Base-by-base conservation (phyloP, 2,329 filamentous ascomycete species). In the Ophiostoma ips region DNA sequence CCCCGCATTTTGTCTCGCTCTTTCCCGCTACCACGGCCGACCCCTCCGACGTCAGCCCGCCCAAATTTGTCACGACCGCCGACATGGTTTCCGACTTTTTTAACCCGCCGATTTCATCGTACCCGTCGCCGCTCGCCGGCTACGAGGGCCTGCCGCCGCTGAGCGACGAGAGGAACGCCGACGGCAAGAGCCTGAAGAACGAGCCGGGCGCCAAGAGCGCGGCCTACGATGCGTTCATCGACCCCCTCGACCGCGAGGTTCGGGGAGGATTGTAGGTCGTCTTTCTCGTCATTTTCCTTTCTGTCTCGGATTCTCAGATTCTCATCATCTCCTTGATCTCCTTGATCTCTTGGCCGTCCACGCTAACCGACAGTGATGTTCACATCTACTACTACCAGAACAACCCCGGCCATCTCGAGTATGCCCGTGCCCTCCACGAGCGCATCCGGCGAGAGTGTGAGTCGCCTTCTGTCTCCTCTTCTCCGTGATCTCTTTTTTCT, bases 321-420 rank as follows among this genome's bases (percentile, higher is more conserved):
- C n/a, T n/a, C n/a, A n/a, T n/a, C n/a, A n/a, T n/a, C n/a, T n/a
- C n/a, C n/a, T n/a, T n/a, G n/a, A n/a, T n/a, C n/a, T n/a, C n/a
- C n/a, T n/a, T n/a, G n/a, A n/a, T n/a, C n/a, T n/a, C n/a, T n/a
- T n/a, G n/a, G 24, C 24, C 24, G 24, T 28, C 5, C 16, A 4
- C 9, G 16, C 41, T 13, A 13, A 34, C 35, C 18, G 7, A 16
- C 49, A 80, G 76, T 56, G 88, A 95, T 61, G 66, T 94, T 15
- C 88, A 95, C 64, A 81, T 95, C 58, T 95, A 95, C 66, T 86
- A 87, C 64, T 77, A 81, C 55, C 77, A 81, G 60, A 72, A 68
- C 41, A 82, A 82, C 53, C 62, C 72, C 1, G 67, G 71, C 6
- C 84, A 94, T 60, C 63, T 65, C 0, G 69, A 75, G 34, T 90